A percentile compares a stretch with the other conserved stretches of the same genome.
Conservation (phyloP, 208 protist species). For the Leishmania turanica region DNA sequence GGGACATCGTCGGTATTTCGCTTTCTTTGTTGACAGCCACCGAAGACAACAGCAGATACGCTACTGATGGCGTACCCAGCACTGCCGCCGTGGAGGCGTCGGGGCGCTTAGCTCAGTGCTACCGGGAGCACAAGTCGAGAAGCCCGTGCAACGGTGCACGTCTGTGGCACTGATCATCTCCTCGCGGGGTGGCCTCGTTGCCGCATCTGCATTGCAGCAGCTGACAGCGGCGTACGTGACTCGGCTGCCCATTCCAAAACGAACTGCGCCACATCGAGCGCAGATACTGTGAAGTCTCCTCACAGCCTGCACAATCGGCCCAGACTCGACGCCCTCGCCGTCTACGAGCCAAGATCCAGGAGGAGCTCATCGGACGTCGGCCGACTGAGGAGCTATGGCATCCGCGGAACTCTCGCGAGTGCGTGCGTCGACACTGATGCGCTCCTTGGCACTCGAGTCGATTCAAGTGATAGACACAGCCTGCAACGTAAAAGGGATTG, state of each 20-base stretch:
- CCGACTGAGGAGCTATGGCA: not conserved
- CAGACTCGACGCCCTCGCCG: not conserved
- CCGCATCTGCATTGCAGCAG: not conserved
- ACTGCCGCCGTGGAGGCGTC: not conserved
- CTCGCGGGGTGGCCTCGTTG: conserved; percentile 4
- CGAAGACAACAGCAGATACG: not conserved
- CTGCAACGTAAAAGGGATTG: conserved; percentile 8
- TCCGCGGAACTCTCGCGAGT: not conserved
- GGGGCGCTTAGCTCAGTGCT: conserved; percentile 16
- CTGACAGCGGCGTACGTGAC: not conserved
- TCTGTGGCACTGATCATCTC: conserved; percentile 5
- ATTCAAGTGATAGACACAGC: not conserved
- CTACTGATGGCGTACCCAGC: not conserved
- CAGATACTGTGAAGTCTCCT: not conserved
- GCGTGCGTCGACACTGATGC: not conserved
- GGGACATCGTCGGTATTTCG: not conserved
- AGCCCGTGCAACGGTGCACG: conserved; percentile 1
- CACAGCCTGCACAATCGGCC: too few relatives aligned
- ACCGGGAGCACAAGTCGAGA: not conserved
- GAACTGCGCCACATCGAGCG: not conserved
- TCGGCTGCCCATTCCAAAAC: conserved; percentile 1
- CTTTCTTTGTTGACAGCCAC: not conserved
- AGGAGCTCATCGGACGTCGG: not conserved
- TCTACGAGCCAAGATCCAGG: not conserved
- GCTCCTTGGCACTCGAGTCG: not conserved